These are phyloP conservation scores for Harringtonia lauricola DNA, from an alignment of 2,329 filamentous ascomycete genomes.

Conservation along the genomic window DNA sequence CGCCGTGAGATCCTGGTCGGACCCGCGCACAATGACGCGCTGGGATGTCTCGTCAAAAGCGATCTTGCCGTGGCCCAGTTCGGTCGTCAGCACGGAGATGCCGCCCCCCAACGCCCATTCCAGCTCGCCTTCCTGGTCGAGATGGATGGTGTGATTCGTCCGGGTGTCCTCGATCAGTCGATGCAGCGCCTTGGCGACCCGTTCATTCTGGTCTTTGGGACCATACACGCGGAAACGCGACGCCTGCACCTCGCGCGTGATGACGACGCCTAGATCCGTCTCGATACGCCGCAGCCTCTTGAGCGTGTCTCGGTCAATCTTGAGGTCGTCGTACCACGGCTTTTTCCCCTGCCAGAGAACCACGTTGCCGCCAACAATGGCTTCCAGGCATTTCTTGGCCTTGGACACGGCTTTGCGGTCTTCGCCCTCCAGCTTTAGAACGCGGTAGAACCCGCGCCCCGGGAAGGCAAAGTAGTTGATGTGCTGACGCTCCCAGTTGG, in stretches of 20 bases:
- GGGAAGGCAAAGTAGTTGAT: slow-evolving; percentile 13
- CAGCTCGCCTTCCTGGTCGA: neutral
- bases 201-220: neutral
- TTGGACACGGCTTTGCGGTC: slow-evolving; percentile 16
- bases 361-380: slow-evolving; percentile 21
- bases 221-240: slow-evolving; percentile 20
- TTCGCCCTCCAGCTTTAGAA: slow-evolving; percentile 27
- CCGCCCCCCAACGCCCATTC: slow-evolving; percentile 1
- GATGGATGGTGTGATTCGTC: neutral
- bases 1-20: neutral
- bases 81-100: neutral
- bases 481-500: slow-evolving; percentile 20
- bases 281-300: slow-evolving; percentile 1
- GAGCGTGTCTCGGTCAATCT: neutral
- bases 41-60: neutral
- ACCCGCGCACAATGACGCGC: neutral
- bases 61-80: neutral
- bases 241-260: slow-evolving; percentile 19
- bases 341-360: slow-evolving; percentile 14
- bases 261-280: slow-evolving; percentile 13
- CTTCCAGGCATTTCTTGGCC: slow-evolving; percentile 20
- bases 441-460: slow-evolving; percentile 15
- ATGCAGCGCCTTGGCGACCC: slow-evolving; percentile 9
- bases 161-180: slow-evolving; percentile 1
- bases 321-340: slow-evolving; percentile 19